Evolutionary conservation across 176 grass and related monocot species (phyloP).

Genomic region (Avena eriantha): DNA sequence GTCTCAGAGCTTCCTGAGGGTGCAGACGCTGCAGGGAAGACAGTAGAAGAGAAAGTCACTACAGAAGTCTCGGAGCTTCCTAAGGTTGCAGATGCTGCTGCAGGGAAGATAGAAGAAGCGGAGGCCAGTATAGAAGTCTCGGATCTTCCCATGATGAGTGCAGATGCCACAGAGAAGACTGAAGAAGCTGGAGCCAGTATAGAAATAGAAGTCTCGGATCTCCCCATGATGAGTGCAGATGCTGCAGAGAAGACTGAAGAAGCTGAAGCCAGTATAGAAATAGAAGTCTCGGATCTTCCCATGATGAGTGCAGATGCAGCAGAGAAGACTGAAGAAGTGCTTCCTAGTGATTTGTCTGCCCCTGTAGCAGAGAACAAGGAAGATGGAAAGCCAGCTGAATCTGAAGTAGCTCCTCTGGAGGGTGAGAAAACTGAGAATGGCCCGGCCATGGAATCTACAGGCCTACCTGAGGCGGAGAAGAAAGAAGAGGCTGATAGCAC

Average conservation of each 20-base stretch:
- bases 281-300: background rate
- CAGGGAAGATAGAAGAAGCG: conserved; percentile 11
- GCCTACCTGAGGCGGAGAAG: background rate
- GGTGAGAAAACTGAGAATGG: conserved; percentile 20
- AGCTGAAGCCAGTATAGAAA: background rate
- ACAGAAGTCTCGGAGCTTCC: background rate
- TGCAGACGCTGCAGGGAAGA: background rate
- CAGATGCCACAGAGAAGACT: conserved; percentile 27
- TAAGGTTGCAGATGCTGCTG: background rate
- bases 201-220: too few relatives aligned
- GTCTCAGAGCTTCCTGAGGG: background rate
- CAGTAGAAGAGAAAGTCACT: background rate
- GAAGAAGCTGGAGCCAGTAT: conserved; percentile 18
- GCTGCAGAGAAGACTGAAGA: conserved; percentile 19
- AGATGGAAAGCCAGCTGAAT: conserved; percentile 33
- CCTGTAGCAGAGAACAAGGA: conserved; percentile 23
- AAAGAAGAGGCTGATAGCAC: conserved; percentile 29
- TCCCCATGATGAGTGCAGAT: background rate
- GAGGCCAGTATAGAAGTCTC: background rate
- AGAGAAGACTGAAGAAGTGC: conserved; percentile 42
- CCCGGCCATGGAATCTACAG: background rate
- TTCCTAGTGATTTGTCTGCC: conserved; percentile 1
- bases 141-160: background rate
- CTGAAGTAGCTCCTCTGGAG: conserved; percentile 33
- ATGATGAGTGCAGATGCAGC: background rate